Percentiles rank a stretch among this genome's conserved stretches.
Conservation (phyloP, 2,329 filamentous ascomycete genomes). For the Xylaria hypoxylon region DNA sequence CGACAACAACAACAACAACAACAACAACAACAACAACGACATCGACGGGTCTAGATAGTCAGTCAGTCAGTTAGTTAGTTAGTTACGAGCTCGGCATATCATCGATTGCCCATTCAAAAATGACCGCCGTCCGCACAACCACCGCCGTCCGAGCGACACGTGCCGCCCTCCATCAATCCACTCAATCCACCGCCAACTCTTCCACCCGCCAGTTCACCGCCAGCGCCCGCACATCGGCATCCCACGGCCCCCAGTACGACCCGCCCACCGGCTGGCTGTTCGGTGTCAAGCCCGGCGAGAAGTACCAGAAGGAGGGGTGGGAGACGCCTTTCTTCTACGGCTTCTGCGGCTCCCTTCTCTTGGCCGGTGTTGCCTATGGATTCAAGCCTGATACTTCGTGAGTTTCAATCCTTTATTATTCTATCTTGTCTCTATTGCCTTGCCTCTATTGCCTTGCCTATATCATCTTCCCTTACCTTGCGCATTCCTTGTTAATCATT, state of each 20-base stretch:
- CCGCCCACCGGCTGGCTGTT: constrained; percentile 92
- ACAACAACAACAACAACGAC: no score
- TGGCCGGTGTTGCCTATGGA: constrained; percentile 83
- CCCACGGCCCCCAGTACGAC: constrained; percentile 84
- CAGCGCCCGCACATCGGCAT: constrained; percentile 58
- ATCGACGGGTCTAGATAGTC: no score
- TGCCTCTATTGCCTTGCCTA: no score
- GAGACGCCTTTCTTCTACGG: constrained; percentile 88
- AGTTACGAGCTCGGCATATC: no score
- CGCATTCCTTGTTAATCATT: background rate
- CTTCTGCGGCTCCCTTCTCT: constrained; percentile 80
- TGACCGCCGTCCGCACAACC: constrained; percentile 49
- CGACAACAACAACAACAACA: no score
- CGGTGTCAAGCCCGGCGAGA: constrained; percentile 93
- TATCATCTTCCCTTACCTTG: background rate
- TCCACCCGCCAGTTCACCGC: constrained; percentile 57
- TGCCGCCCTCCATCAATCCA: constrained; percentile 43
- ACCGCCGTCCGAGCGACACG: constrained; percentile 48
- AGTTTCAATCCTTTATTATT: constrained; percentile 58
- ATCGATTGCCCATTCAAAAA: constrained; percentile 27
- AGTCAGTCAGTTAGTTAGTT: no score
- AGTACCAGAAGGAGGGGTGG: constrained; percentile 96
- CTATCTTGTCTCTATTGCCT: no score
- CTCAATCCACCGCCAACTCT: constrained; percentile 25
- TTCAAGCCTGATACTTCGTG: constrained; percentile 99